Evolutionary conservation across 129 eudicot genomes (phyloP).

Genomic region (Flaveria ramosissima): DNA sequence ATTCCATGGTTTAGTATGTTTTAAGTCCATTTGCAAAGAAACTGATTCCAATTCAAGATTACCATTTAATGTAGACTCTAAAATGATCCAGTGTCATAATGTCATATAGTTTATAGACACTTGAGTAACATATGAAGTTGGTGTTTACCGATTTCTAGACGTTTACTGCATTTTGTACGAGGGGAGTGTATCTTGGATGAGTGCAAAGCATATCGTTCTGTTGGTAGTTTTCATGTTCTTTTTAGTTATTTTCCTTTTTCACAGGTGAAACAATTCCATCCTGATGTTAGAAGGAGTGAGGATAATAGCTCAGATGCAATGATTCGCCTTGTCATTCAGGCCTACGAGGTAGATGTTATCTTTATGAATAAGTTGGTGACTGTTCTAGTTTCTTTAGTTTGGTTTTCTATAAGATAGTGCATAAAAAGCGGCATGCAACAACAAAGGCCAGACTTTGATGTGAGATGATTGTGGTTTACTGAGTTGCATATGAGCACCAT

Average conservation of each 20-base stretch:
- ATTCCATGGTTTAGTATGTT: background rate
- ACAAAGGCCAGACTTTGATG: background rate
- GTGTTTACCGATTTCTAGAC: background rate
- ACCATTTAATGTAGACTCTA: too few species aligned
- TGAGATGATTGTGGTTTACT: background rate
- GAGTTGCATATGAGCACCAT: conserved; percentile 9
- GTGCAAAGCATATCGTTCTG: background rate
- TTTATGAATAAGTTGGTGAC: background rate
- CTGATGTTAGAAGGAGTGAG: conserved; percentile 67
- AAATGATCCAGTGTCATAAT: too few species aligned
- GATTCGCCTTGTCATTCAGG: conserved; percentile 84
- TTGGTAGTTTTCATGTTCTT: background rate
- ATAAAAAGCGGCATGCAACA: background rate
- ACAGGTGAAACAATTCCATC: conserved; percentile 94
- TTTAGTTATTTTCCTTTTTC: background rate
- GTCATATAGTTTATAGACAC: background rate
- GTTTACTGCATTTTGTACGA: too few species aligned
- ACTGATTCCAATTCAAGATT: too few species aligned
- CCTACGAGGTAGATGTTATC: conserved; percentile 64
- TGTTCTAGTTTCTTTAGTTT: background rate
- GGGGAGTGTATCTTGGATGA: background rate
- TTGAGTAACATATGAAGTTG: background rate
- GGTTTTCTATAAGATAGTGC: conserved; percentile 7
- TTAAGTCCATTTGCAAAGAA: background rate
- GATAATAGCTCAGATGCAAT: conserved; percentile 59